Base-by-base conservation (phyloP, 225 moss, liverwort and hornwort species). In the Neckera pumila region DNA sequence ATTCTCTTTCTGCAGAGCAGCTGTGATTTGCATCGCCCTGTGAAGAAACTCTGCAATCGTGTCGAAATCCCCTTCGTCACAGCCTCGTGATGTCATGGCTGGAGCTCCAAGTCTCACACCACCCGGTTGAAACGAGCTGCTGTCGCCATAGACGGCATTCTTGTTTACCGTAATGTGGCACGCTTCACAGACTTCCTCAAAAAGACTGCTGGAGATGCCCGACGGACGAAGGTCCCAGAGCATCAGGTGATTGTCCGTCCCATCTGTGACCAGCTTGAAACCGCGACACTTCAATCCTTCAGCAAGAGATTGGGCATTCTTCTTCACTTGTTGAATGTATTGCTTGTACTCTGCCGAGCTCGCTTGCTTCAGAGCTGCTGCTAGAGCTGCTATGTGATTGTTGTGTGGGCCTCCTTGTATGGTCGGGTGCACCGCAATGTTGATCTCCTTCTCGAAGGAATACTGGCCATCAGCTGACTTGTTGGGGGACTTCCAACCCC, bases 141-240 rank as follows among this genome's bases (percentile, higher is more conserved):
- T 92, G 84, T 98, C 98, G 49, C 97, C 97, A 78, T 93, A 96
- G 14, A 98, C 93, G 43, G 94, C 97, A 66, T 92, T 95, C 89
- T 97, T 98, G 78, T 94, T 98, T 7, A 98, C 91, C 1, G 98
- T 98, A 67, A 98, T 94, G 65, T 97, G 95, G 85, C 95, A 96
- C 47, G 95, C 93, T 93, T 98, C 98, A 85, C 97, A 97, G 58
- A 98, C 97, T 76, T 98, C 96, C 87, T 98, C 98, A n/a, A 95
- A 89, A 49, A 89, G 87, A 80, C 94, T 97, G 45, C 98, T 95
- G 56, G 98, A 94, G 82, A 98, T 91, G 15, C 96, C 95, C 9
- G 93, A 90, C 4, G 94, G 95, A 54, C 98, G 97, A 79, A 98
- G 94, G 84, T 98, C 98, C 97, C 96, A 96, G 34, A 98, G 93